phyloP scores from a whole-genome alignment of 371 early-diverging fungal species.

The Lichtheimia ramosa region DNA sequence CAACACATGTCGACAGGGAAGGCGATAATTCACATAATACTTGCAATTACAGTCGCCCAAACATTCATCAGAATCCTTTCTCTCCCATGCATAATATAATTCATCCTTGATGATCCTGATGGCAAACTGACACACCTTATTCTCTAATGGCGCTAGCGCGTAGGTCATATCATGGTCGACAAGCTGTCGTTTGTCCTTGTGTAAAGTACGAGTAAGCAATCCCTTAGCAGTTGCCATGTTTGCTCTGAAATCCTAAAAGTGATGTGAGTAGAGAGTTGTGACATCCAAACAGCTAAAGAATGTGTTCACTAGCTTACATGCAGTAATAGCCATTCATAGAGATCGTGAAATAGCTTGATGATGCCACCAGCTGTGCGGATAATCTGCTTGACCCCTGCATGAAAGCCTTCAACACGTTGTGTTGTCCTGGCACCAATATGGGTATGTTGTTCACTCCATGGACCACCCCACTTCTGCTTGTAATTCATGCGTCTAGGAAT shows the following conservation, averaged over 20 bases:
- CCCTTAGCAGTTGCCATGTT: background rate
- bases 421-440: constrained; percentile 11
- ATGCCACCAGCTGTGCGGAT: background rate
- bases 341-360: background rate
- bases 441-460: background rate
- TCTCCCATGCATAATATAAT: background rate
- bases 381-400: constrained; percentile 3
- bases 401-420: constrained; percentile 10
- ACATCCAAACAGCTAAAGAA: background rate
- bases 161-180: background rate
- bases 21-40: background rate
- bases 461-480: constrained; percentile 8
- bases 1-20: background rate
- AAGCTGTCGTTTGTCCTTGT: background rate
- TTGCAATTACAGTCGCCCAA: background rate
- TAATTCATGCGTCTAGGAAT: constrained; percentile 3
- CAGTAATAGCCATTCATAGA: background rate
- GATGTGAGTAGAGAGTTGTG: background rate
- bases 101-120: background rate
- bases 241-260: background rate
- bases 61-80: background rate
- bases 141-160: background rate
- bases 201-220: background rate
- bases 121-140: background rate
- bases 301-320: constrained; percentile 4